Percentiles rank a stretch among this genome's conserved stretches.
Conservation (phyloP, 108 stramenopile species). For the Conticribra guillardii region DNA sequence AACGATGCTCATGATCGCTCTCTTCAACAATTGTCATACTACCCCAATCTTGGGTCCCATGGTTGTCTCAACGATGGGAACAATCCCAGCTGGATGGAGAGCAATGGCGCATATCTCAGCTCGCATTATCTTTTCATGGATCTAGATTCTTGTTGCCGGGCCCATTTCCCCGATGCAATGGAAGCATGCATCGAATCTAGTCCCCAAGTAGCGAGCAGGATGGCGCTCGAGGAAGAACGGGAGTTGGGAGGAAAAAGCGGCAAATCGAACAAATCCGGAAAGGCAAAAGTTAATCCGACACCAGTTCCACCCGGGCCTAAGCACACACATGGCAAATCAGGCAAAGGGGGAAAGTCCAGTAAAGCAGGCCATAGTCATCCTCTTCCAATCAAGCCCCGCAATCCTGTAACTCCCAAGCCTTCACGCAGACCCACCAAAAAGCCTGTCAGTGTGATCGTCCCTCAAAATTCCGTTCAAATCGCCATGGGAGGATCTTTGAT, state of each 20-base stretch:
- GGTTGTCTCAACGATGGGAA: conserved; percentile 16
- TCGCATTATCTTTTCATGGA: conserved; percentile 10
- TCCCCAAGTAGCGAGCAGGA: no score
- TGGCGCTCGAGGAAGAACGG: no score
- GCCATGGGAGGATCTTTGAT: conserved; percentile 35
- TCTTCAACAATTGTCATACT: conserved; percentile 6
- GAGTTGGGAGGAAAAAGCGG: no score
- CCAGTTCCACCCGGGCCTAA: background rate
- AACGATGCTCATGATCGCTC: background rate
- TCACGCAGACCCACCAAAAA: background rate
- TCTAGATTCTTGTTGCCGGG: conserved; percentile 23
- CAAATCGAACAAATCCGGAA: background rate
- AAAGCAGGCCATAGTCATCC: background rate
- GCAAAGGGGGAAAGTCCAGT: conserved; percentile 8
- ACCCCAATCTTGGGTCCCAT: conserved; percentile 8
- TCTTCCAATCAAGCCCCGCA: background rate
- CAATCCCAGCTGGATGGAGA: conserved; percentile 8
- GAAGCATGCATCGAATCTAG: conserved; percentile 5
- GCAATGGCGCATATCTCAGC: background rate
- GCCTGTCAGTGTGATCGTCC: background rate
- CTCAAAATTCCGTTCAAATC: conserved; percentile 14
- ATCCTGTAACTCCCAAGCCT: background rate
- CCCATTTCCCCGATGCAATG: conserved; percentile 15
- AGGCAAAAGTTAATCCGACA: background rate
- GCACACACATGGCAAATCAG: conserved; percentile 15